Base-by-base conservation (phyloP, 1,284 basidiomycete genomes). In the Calocybe gambosa region DNA sequence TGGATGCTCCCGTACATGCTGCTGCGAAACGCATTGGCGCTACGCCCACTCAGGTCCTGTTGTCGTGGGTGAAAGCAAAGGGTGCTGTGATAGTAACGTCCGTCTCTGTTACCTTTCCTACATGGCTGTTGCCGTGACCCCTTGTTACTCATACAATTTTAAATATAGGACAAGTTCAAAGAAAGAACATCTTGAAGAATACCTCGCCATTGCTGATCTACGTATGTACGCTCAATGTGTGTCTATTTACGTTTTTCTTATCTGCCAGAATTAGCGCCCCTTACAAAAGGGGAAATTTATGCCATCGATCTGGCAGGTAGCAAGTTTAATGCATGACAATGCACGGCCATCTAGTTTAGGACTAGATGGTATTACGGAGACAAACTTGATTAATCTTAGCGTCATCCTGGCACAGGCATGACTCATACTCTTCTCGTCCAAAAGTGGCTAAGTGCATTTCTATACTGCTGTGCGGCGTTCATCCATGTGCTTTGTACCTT, bases 41-140 rank as follows among this genome's bases (percentile, higher is more conserved):
- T 9, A 76, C 78, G 29, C 74, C 83, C 0, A 81, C 80, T n/a
- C 88, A 90, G 61, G 78, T 89, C 20, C 60, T 90, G 1, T 74
- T 87, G 28, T 66, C 75, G 2, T 87, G 85, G 85, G 76, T 79
- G 2, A 75, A 70, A 56, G 71, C 72, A 4, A 87, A 87, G 62
- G 80, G 80, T 4, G 75, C 70, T 3, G 75, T 82, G 8, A 77
- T 83, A 44, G 78, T 87, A 47, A 85, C 82, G 78, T 82, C 63
- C 38, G 75, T 65, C 10, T 46, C 35, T 40, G 23, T 46, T 13
- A 13, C n/a, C n/a, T n/a, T n/a, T n/a, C n/a, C n/a, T n/a, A n/a
- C n/a, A n/a, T n/a, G n/a, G n/a, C n/a, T n/a, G n/a, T n/a, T n/a
- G n/a, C n/a, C n/a, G n/a, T n/a, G n/a, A n/a, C n/a, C 18, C 28